phyloP scores from a whole-genome alignment of 1,284 basidiomycete genomes.

The Fomes fomentarius region DNA sequence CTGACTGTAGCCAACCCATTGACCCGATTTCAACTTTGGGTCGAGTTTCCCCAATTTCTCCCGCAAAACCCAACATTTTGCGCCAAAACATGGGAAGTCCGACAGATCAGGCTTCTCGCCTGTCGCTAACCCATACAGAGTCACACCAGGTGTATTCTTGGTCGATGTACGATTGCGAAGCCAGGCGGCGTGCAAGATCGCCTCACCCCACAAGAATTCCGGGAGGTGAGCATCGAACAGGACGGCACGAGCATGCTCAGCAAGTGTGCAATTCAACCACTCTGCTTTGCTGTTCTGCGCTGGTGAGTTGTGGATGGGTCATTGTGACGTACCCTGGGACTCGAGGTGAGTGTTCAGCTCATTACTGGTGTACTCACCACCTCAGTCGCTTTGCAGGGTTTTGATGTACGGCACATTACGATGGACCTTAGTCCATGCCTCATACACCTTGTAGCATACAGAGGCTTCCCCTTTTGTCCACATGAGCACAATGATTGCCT shows the following conservation, averaged over 20 bases:
- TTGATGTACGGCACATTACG: slow-evolving; percentile 9
- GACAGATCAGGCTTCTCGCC: slow-evolving; percentile 32
- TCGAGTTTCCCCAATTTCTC: slow-evolving; percentile 32
- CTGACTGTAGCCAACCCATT: slow-evolving; percentile 36
- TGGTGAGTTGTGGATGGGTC: slow-evolving; percentile 34
- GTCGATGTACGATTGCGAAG: slow-evolving; percentile 37
- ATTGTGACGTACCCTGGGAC: slow-evolving; percentile 6
- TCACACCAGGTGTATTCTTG: slow-evolving; percentile 32
- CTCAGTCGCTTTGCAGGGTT: slow-evolving; percentile 21
- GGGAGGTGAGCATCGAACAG: slow-evolving; percentile 33
- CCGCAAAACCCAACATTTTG: slow-evolving; percentile 5
- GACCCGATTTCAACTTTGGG: slow-evolving; percentile 27
- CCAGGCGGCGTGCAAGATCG: slow-evolving; percentile 37
- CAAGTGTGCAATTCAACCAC: slow-evolving; percentile 36
- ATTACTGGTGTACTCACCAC: slow-evolving; percentile 22
- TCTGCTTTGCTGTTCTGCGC: slow-evolving; percentile 44
- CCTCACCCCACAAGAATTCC: slow-evolving; percentile 42
- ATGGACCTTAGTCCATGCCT: slow-evolving; percentile 23
- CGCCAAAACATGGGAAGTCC: slow-evolving; percentile 7
- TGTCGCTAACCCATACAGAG: slow-evolving; percentile 34
- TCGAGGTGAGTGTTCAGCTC: slow-evolving; percentile 18
- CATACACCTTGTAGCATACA: slow-evolving; percentile 23
- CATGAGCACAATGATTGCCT: slow-evolving; percentile 26
- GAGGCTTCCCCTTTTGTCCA: slow-evolving; percentile 28
- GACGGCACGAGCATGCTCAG: slow-evolving; percentile 28